These are phyloP conservation scores for Pyrrhoderma noxium DNA, from an alignment of 1,284 basidiomycete species.

Conservation along the genomic window DNA sequence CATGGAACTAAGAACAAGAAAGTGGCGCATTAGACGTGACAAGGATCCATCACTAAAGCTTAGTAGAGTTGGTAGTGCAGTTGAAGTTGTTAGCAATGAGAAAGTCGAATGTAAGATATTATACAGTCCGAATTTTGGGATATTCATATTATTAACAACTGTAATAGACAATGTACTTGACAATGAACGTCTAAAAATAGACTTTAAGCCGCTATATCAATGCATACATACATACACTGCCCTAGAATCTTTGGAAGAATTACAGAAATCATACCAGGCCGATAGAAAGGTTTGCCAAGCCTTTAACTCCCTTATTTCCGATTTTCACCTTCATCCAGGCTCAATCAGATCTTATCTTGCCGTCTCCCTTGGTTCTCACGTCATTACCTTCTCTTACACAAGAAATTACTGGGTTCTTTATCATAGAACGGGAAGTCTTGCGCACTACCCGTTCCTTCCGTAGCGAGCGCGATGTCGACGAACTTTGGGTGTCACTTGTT, in stretches of 20 bases:
- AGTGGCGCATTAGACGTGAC: constrained; percentile 80
- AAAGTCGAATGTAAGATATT: constrained; percentile 81
- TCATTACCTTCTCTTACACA: constrained; percentile 66
- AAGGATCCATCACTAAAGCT: constrained; percentile 68
- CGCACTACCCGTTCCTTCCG: constrained; percentile 83
- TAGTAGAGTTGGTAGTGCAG: constrained; percentile 87
- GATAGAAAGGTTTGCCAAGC: constrained; percentile 70
- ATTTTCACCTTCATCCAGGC: constrained; percentile 43
- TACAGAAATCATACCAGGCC: constrained; percentile 90
- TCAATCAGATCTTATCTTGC: constrained; percentile 94
- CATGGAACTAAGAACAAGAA: constrained; percentile 79
- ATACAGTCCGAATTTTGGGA: background rate
- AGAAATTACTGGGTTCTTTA: constrained; percentile 98
- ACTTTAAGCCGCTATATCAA: constrained; percentile 94
- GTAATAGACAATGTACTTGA: constrained; percentile 80
- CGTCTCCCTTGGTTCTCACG: constrained; percentile 46
- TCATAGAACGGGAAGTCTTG: constrained; percentile 91
- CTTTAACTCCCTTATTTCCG: background rate
- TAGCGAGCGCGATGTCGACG: constrained; percentile 86
- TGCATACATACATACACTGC: constrained; percentile 97
- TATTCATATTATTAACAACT: constrained; percentile 4
- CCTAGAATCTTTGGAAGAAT: constrained; percentile 81
- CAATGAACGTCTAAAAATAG: constrained; percentile 82
- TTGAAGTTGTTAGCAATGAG: constrained; percentile 92
- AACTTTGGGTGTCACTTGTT: constrained; percentile 92